Evolutionary conservation across 352 stramenopile genomes (phyloP).

Genomic region (Pythium rhizo-oryzae): DNA sequence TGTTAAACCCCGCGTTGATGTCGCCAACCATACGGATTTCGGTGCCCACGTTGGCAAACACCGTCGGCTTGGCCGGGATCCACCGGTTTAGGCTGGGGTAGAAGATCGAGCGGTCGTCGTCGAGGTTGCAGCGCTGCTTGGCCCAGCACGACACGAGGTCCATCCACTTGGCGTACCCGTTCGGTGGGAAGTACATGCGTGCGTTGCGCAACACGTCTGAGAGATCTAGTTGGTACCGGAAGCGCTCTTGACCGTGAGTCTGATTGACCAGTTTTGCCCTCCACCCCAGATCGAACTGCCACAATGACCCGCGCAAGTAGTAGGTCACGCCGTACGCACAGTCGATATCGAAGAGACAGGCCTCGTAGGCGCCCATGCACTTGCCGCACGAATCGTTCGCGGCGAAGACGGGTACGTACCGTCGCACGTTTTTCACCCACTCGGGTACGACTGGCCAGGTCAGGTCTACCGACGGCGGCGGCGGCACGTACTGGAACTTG

Average conservation of each 20-base stretch:
- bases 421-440: background rate
- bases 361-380: constrained; percentile 21
- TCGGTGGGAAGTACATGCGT: constrained; percentile 30
- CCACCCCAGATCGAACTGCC: background rate
- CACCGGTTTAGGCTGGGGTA: background rate
- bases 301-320: constrained; percentile 33
- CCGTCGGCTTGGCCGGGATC: background rate
- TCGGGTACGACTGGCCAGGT: constrained; percentile 34
- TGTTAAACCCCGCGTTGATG: background rate
- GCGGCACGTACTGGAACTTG: constrained; percentile 46
- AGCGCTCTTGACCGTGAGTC: background rate
- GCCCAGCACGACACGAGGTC: constrained; percentile 37
- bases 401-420: background rate
- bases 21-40: background rate
- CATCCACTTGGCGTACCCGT: constrained; percentile 35
- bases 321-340: constrained; percentile 41
- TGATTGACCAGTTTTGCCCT: background rate
- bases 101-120: constrained; percentile 1
- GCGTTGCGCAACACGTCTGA: constrained; percentile 26
- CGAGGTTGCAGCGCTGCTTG: constrained; percentile 23
- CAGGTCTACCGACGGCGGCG: constrained; percentile 36
- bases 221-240: constrained; percentile 13
- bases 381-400: constrained; percentile 28
- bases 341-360: constrained; percentile 36
- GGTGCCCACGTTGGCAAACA: constrained; percentile 2